phyloP scores from a whole-genome alignment of 352 stramenopile genomes.

The Aphanomyces euteiches region DNA sequence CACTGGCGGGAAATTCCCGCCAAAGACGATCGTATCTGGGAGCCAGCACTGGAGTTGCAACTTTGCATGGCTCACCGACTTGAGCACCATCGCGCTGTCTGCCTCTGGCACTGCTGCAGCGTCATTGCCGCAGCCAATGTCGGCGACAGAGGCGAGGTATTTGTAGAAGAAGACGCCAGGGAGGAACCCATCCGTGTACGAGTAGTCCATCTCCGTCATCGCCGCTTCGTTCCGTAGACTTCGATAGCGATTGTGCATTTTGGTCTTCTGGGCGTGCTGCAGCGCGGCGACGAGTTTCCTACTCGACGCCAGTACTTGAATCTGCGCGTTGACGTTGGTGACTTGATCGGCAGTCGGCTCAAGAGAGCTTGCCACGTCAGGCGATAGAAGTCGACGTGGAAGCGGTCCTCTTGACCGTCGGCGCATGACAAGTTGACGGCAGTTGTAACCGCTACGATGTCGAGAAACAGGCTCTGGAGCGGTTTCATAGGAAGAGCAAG shows the following conservation, averaged over 20 bases:
- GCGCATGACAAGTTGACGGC: not conserved
- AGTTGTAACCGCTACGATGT: too few species aligned
- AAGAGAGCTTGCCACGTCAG: not conserved
- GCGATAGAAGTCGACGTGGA: slow-evolving; percentile 15
- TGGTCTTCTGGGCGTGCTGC: slow-evolving; percentile 16
- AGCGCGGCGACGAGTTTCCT: slow-evolving; percentile 1
- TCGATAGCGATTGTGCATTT: slow-evolving; percentile 16
- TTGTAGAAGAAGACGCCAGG: slow-evolving; percentile 29
- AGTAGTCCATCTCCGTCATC: slow-evolving; percentile 16
- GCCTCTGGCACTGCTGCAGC: not conserved
- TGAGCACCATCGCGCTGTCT: not conserved
- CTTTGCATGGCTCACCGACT: not conserved
- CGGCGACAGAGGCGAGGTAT: slow-evolving; percentile 26
- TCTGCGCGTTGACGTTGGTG: not conserved
- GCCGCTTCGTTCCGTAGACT: slow-evolving; percentile 13
- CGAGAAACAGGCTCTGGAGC: too few species aligned
- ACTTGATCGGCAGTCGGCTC: not conserved
- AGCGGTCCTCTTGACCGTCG: slow-evolving; percentile 22
- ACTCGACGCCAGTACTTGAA: not conserved
- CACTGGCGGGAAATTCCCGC: slow-evolving; percentile 60
- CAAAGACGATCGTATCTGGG: slow-evolving; percentile 77
- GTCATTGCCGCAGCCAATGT: not conserved
- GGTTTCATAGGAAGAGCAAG: too few species aligned
- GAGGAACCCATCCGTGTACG: slow-evolving; percentile 31
- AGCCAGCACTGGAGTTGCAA: slow-evolving; percentile 41